Percentiles rank a stretch among this genome's conserved stretches.
These are phyloP conservation scores for Pulicaria dysenterica DNA, from an alignment of 129 eudicot genomes.

Conservation along the genomic window DNA sequence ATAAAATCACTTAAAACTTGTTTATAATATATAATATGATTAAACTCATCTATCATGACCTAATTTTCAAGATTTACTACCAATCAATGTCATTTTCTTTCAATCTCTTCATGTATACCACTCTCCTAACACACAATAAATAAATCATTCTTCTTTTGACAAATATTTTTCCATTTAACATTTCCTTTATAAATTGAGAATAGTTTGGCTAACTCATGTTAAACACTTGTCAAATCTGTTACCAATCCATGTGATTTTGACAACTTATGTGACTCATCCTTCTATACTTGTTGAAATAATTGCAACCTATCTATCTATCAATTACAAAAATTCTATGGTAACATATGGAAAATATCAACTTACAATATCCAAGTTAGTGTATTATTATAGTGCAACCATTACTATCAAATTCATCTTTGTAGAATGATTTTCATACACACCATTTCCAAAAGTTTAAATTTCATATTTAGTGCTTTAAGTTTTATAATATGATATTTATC, in stretches of 20 bases:
- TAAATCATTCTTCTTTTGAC: conserved; percentile 12
- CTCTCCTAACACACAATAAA: conserved; percentile 23
- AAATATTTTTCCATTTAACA: not conserved
- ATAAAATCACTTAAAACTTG: conserved; percentile 23
- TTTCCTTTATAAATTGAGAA: not conserved
- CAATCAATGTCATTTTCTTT: conserved; percentile 38
- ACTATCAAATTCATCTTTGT: not conserved
- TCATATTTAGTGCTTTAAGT: too few relatives aligned
- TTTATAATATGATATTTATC: too few relatives aligned
- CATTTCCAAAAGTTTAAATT: too few relatives aligned
- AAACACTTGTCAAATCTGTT: conserved; percentile 1
- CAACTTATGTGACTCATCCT: not conserved
- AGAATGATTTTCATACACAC: too few relatives aligned
- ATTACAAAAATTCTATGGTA: conserved; percentile 16
- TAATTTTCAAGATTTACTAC: conserved; percentile 25
- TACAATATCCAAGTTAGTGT: not conserved
- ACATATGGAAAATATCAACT: not conserved
- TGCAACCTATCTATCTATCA: not conserved
- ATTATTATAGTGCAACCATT: not conserved
- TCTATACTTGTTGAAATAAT: not conserved
- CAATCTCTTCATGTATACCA: conserved; percentile 27
- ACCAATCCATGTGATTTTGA: conserved; percentile 13
- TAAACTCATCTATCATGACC: conserved; percentile 36
- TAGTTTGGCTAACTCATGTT: not conserved
- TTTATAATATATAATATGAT: not conserved